Base-by-base conservation (phyloP, 768 basidiomycete genomes). In the Tylopilus felleus region DNA sequence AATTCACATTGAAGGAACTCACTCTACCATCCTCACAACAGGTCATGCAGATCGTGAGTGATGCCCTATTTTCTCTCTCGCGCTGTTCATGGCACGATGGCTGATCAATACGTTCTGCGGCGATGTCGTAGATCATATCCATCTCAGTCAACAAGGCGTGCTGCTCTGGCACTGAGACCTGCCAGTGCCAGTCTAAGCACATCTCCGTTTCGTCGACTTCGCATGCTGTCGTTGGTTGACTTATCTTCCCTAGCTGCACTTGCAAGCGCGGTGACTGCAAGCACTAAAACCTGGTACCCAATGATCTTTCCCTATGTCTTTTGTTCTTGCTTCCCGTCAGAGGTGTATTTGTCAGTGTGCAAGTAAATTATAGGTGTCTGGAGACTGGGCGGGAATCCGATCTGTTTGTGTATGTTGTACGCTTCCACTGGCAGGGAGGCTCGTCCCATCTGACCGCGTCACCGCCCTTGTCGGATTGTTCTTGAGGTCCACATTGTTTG, bases 231-330 rank as follows among this genome's bases (percentile, higher is more conserved):
- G 22, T 14, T 55, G 47, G 55, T 22, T 14, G 8, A 2, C n/a
- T 40, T 8, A 16, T 27, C 25, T 13, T 22, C 22, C 10, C 25
- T 7, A 62, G 60, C 8, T 62, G 61, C 27, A 13, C 27, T 28
- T 64, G 59, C 59, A 58, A 51, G 25, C 64, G 62, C 25, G 23
- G 56, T 36, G 59, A 56, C 44, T 64, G 62, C 63, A 61, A 58
- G 56, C 56, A 59, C 44, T 61, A 29, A 53, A 50, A 41, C 5
- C 23, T 17, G 14, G 23, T 9, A 33, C 25, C 29, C 5, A 31
- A 5, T 27, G 25, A 4, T 27, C 7, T 27, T 3, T 27, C 25
- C 7, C 25, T 27, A 9, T 2, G 29, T 31, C 36, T n/a, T 23
- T 7, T 16, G 12, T 17, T 35, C 23, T 23, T 19, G 49, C 33